Base-by-base conservation (phyloP, 257 asterid species). In the Nicotiana benthamiana region DNA sequence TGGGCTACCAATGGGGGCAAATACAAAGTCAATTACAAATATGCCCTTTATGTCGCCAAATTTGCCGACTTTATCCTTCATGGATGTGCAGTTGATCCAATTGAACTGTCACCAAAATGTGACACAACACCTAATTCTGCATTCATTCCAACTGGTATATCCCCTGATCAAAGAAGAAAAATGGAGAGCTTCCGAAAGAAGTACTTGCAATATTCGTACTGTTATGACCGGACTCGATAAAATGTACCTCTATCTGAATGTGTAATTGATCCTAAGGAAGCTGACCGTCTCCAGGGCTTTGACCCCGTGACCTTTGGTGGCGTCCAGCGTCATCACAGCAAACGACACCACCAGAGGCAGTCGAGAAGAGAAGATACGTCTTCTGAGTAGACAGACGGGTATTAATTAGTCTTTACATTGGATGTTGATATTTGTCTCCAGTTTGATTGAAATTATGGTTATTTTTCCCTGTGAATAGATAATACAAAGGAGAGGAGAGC, bases 1-100 rank as follows among this genome's bases (percentile, higher is more conserved):
- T 94, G 98, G 98, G 98, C 98, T 79, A 92, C 98, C 11, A 84
- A 87, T 80, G 98, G 98, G 22, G 98, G 97, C 9, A 90, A 85
- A 59, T 91, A 91, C 85, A 85, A 80, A 76, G 90, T 90, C 26
- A 92, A 82, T 85, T 94, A 94, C 92, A 91, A 90, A 84, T 92
- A 88, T 22, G 94, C 97, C 84, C 98, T 97, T 68, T 94, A 87
- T 87, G 26, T 88, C 0, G 92, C 98, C 0, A 84, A 91, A 67
- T 92, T 91, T 75, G 89, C 98, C 2, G 81, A 93, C 22, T 85
- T 93, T 9, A 84, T 92, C 83, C 98, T 94, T 81, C 97, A 91
- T 3, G 97, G 97, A 4, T 92, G 97, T 17, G 87, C 97, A 0
- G 85, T 90, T 24, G 91, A 91, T 84, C 97, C 97, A 18, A 80